Conservation (phyloP, 2,329 filamentous ascomycete genomes). For the Coniella lustricola region DNA sequence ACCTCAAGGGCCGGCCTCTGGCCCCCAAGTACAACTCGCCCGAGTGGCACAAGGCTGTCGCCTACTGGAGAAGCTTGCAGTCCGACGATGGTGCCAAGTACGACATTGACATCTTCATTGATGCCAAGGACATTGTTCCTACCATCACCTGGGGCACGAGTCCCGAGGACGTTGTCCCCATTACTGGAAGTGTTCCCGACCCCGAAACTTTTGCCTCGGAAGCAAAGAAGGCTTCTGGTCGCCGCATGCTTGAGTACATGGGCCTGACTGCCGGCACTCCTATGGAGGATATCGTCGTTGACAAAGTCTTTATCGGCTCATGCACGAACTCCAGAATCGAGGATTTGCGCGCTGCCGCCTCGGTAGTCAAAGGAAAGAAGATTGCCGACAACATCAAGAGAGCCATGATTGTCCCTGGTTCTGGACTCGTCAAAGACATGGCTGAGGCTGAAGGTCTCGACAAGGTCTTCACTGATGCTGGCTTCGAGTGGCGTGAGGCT, state of each 20-base stretch:
- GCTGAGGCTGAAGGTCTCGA: slow-evolving; percentile 90
- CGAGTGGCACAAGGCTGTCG: slow-evolving; percentile 82
- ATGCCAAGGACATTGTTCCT: slow-evolving; percentile 86
- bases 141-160: slow-evolving; percentile 97
- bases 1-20: slow-evolving; percentile 84
- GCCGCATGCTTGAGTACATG: slow-evolving; percentile 91
- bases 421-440: slow-evolving; percentile 85
- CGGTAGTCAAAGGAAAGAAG: slow-evolving; percentile 80
- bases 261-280: slow-evolving; percentile 77
- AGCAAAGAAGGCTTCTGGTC: slow-evolving; percentile 71
- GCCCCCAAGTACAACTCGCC: slow-evolving; percentile 77
- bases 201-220: slow-evolving; percentile 80
- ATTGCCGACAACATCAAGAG: slow-evolving; percentile 83
- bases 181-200: slow-evolving; percentile 82
- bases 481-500: slow-evolving; percentile 97
- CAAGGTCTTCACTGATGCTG: slow-evolving; percentile 84
- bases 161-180: slow-evolving; percentile 92
- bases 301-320: slow-evolving; percentile 42
- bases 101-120: slow-evolving; percentile 82
- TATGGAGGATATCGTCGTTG: slow-evolving; percentile 85
- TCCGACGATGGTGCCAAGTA: slow-evolving; percentile 86
- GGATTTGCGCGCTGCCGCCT: slow-evolving; percentile 81
- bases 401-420: slow-evolving; percentile 94
- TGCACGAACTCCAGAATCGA: slow-evolving; percentile 98
- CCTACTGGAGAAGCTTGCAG: slow-evolving; percentile 80